A percentile compares a stretch with the other conserved stretches of the same genome.
Conservation (phyloP, 345 rosid genomes). For the Ceriops decandra region DNA sequence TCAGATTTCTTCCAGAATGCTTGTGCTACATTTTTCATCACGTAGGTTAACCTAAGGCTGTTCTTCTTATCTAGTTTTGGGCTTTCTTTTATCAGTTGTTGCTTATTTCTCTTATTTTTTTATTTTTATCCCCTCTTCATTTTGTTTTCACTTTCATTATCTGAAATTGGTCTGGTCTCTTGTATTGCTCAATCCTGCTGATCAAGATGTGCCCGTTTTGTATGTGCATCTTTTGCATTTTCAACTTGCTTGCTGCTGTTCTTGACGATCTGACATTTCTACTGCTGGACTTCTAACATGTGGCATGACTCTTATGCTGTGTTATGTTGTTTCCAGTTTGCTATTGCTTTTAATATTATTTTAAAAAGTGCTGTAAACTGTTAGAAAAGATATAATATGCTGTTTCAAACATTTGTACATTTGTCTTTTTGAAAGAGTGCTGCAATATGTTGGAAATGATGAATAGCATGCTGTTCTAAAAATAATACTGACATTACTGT, state of each 20-base stretch:
- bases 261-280: no score
- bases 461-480: background rate
- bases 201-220: background rate
- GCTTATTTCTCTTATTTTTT: background rate
- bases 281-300: no score
- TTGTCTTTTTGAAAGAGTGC: background rate
- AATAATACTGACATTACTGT: background rate
- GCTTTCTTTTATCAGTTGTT: background rate
- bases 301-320: no score
- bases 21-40: constrained; percentile 96
- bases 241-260: no score
- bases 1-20: constrained; percentile 90
- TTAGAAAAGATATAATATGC: no score
- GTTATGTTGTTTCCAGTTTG: no score
- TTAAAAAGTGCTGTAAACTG: no score
- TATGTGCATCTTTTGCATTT: background rate
- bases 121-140: background rate
- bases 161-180: background rate
- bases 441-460: background rate
- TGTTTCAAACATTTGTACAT: no score
- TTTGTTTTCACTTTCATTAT: background rate
- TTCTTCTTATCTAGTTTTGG: background rate
- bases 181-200: background rate
- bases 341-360: no score
- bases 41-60: constrained; percentile 40